Base-by-base conservation (phyloP, 1,139 yeast species). In the Candida freyschussii region DNA sequence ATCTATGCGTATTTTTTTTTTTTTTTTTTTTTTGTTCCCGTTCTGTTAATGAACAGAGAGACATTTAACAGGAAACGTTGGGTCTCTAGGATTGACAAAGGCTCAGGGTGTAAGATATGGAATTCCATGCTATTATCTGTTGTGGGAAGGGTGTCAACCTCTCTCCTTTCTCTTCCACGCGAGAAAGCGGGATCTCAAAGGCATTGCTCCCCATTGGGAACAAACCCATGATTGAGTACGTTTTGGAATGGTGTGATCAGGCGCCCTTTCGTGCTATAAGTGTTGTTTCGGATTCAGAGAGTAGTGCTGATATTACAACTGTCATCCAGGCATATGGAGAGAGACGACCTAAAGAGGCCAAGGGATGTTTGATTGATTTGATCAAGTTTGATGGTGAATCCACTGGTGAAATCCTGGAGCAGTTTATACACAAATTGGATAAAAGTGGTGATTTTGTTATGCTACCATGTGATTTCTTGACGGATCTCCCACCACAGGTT, bases 151-250 rank as follows among this genome's bases (percentile, higher is more conserved):
- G 97, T 14, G 68, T 69, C 21, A 68, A 71, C 27, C 64, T 91
- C 47, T 57, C 75, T 11, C 97, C 97, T 0, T 75, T 87, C 41
- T 73, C 93, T 0, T 62, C 74, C 33, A 59, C 69, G 7, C 55
- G 63, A 16, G 57, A 56, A 20, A 67, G 80, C 1, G 89, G 93
- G 7, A 55, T 72, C 9, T 75, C 94, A 6, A 91, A 91, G 62
- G 93, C 96, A 0, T 63, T 89, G 35, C 60, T 93, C 32, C 97
- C 98, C 3, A 69, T 93, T 26, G 97, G 93, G 12, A 89, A 89
- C 56, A 71, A 72, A 49, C 95, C 96, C n/a, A 78, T 91, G 84
- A 65, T 93, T 29, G 80, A 80, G 47, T 83, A 86, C 53, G 94
- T 84, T 4, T 66, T 93, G 28, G 89, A 83, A 46, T 93, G 97